Base-by-base conservation (phyloP, 1,284 basidiomycete genomes). In the Naganishia albida region DNA sequence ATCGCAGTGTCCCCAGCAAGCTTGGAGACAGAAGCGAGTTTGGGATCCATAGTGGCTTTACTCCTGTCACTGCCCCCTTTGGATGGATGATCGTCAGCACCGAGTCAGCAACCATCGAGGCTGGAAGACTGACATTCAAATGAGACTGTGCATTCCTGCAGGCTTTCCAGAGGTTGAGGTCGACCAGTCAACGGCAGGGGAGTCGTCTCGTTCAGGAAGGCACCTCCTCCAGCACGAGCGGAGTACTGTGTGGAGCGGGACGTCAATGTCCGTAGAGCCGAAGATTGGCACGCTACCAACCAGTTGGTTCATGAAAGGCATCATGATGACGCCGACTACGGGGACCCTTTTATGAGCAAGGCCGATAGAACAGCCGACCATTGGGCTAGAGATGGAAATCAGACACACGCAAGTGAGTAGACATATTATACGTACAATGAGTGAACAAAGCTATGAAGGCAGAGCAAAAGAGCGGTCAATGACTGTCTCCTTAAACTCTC, bases 321-420 rank as follows among this genome's bases (percentile, higher is more conserved):
- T 92, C 80, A 86, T 91, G 69, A 93, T 87, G 53, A 94, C 90
- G 0, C 92, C 94, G 20, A 97, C 83, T 2, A 91, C 84, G 1
- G 94, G 90, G 16, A 83, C 82, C 67, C 85, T 85, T 68, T 88
- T 83, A 79, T 90, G 88, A 68, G 93, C 88, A 68, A 97, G 82
- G 0, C 93, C 94, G 63, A 98, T 86, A 16, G 91, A 94, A 76
- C 76, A 78, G 20, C 72, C 74, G 30, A 77, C 74, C 40, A 70
- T 72, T 0, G 74, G 77, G 52, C 77, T 78, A 53, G 20, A 8
- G 23, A 46, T 46, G 10, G 0, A 10, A 20, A 42, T 70, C 52
- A 69, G 71, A 40, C 23, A 8, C n/a, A 43, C 64, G 3, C 38
- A 15, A 26, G 12, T 0, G n/a, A 34, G 34, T 4, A 34, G 34